Base-by-base conservation (phyloP, 108 stramenopile species). In the Cyclotella choctawhatcheeana region DNA sequence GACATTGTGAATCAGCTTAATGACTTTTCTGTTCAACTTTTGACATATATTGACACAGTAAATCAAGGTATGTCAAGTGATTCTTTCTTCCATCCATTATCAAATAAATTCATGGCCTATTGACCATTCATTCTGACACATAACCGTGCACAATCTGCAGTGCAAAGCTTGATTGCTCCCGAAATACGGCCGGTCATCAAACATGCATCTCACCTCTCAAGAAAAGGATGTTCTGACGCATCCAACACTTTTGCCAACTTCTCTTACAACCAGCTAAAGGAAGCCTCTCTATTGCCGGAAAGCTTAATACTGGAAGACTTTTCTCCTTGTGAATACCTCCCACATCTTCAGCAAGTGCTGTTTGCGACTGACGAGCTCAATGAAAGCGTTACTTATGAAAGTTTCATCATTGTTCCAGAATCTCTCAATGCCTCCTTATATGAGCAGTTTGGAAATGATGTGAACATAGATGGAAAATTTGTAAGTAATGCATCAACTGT, bases 331-430 rank as follows among this genome's bases (percentile, higher is more conserved):
- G 71, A 73, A 22, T 64, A 73, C 62, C 45, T 73, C 4, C 34
- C 53, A 40, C 45, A 73, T 30, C 62, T 73, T 53, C 71, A 73
- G 37, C 47, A 51, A 34, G 71, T 21, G 48, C 51, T 73, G 30
- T 48, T 61, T 29, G 55, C 50, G 17, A 44, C 68, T 44, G 26
- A 44, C 1, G 48, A 35, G 43, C 16, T 22, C 45, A 64, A 29
- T 26, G 62, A 73, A 0, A 21, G 17, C 8, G 62, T 29, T 50
- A 33, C 62, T 14, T 53, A 17, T 37, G 35, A 26, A 26, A 51
- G 47, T 27, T 64, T 73, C 17, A 62, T 73, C 2, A 62, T 73
- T 37, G 44, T 73, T 22, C 44, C 26, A 22, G 44, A 50, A 50
- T 50, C 48, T 50, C 18, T 50, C 18, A 20, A 14, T 4, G 4